A percentile compares a stretch with the other conserved stretches of the same genome.
Evolutionary conservation across 164 flowering plant genomes (phyloP).

Genomic region (Tetracentron sinense): DNA sequence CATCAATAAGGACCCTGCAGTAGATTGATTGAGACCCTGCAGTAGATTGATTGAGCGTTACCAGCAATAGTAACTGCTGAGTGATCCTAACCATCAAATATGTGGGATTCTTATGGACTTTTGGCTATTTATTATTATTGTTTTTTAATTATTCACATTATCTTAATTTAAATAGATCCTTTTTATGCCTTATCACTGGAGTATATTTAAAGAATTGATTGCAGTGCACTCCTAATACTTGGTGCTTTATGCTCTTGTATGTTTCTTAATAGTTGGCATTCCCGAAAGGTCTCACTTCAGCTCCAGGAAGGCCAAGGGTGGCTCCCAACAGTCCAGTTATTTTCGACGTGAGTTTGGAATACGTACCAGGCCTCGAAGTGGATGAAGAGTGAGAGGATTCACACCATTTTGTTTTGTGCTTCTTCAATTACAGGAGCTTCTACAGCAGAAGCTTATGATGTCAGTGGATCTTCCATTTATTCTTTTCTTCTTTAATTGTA

Average conservation of each 20-base stretch:
- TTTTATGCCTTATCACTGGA: background rate
- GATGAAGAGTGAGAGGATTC: slow-evolving; percentile 53
- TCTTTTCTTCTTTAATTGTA: no score
- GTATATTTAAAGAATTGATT: background rate
- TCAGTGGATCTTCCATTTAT: no score
- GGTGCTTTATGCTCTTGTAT: background rate
- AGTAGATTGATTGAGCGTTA: no score
- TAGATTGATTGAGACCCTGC: no score
- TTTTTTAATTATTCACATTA: background rate
- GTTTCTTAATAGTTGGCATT: slow-evolving; percentile 62
- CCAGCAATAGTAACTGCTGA: no score
- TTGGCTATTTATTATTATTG: no score
- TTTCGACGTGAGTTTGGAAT: slow-evolving; percentile 89
- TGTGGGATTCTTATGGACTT: no score
- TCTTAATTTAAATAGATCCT: no score
- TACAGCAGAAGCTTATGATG: no score
- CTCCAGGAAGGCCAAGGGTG: slow-evolving; percentile 98
- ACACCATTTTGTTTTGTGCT: background rate
- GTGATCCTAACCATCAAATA: background rate
- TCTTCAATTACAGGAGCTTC: no score
- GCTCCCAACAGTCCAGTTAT: slow-evolving; percentile 82
- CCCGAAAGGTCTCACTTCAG: slow-evolving; percentile 85
- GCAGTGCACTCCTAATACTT: background rate
- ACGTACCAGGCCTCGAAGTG: slow-evolving; percentile 80
- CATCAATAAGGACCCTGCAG: no score